These are phyloP conservation scores for Euryodendron excelsum DNA, from an alignment of 148 eudicot genomes.

Conservation along the genomic window DNA sequence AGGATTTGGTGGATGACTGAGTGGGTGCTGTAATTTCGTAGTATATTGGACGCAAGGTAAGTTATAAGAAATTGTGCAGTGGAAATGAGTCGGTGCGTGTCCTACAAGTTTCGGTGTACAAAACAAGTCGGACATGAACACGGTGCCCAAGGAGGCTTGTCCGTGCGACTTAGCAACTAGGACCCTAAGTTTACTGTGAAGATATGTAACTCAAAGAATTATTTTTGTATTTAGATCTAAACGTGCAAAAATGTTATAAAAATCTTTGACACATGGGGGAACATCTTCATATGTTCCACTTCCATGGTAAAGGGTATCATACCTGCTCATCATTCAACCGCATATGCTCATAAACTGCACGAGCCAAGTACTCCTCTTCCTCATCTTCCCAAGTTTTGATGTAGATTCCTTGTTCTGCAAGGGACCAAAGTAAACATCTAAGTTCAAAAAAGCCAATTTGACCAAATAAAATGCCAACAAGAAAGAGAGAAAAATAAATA, in stretches of 20 bases:
- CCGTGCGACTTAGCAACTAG: not conserved
- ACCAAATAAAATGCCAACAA: not conserved
- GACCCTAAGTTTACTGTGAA: not conserved
- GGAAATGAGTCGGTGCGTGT: not conserved
- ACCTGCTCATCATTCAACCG: conserved; percentile 76
- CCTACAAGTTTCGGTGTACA: not conserved
- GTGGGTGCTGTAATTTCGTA: not conserved
- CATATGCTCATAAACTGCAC: conserved; percentile 72
- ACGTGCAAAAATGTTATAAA: not conserved
- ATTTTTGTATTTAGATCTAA: not conserved
- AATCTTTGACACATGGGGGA: not conserved
- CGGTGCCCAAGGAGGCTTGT: not conserved
- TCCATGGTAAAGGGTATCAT: conserved; percentile 19
- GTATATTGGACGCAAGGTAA: not conserved
- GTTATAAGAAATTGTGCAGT: not conserved
- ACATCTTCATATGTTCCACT: not conserved
- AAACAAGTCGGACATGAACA: not conserved
- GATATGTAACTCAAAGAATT: not conserved
- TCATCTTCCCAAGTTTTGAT: conserved; percentile 65
- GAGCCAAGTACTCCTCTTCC: conserved; percentile 91
- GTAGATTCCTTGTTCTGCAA: conserved; percentile 44
- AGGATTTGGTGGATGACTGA: not conserved
- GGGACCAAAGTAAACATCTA: conserved; percentile 22
- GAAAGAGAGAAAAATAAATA: not conserved
- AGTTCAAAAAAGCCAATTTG: conserved; percentile 6